Conservation (phyloP, 2,329 filamentous ascomycete species). For the Fusarium hostae region DNA sequence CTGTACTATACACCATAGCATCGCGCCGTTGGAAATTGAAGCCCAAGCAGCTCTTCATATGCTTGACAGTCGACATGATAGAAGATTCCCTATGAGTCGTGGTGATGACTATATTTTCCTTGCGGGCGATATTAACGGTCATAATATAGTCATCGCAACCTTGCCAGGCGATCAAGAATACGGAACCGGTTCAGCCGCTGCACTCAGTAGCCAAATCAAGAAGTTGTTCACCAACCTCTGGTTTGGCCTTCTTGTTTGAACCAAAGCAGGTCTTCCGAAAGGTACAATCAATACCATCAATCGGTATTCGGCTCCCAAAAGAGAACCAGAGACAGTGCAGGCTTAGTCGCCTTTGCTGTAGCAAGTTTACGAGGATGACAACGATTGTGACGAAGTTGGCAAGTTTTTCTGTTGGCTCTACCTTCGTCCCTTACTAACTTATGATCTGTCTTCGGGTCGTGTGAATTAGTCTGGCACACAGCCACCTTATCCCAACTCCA, state of each 20-base stretch:
- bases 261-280: slow-evolving; percentile 51
- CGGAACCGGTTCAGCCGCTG: slow-evolving; percentile 48
- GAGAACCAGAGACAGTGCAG: slow-evolving; percentile 42
- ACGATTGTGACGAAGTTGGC: too few relatives aligned
- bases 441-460: not conserved
- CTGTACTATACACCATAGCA: slow-evolving; percentile 46
- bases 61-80: slow-evolving; percentile 48
- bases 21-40: slow-evolving; percentile 53
- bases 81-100: slow-evolving; percentile 44
- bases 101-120: slow-evolving; percentile 53
- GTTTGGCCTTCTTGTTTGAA: slow-evolving; percentile 52
- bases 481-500: not conserved
- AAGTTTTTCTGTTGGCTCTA: not conserved
- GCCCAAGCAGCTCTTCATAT: slow-evolving; percentile 49
- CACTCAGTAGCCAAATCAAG: slow-evolving; percentile 50
- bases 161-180: slow-evolving; percentile 49
- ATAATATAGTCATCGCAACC: slow-evolving; percentile 51
- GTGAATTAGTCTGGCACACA: not conserved
- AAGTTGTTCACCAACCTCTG: slow-evolving; percentile 51
- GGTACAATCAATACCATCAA: too few relatives aligned
- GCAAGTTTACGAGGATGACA: too few relatives aligned
- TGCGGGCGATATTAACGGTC: slow-evolving; percentile 50
- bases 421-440: not conserved
- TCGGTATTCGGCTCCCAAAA: too few relatives aligned
- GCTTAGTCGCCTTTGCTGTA: slow-evolving; percentile 43